phyloP scores from a whole-genome alignment of 2,329 filamentous ascomycete genomes.

The Amylocarpus encephaloides region DNA sequence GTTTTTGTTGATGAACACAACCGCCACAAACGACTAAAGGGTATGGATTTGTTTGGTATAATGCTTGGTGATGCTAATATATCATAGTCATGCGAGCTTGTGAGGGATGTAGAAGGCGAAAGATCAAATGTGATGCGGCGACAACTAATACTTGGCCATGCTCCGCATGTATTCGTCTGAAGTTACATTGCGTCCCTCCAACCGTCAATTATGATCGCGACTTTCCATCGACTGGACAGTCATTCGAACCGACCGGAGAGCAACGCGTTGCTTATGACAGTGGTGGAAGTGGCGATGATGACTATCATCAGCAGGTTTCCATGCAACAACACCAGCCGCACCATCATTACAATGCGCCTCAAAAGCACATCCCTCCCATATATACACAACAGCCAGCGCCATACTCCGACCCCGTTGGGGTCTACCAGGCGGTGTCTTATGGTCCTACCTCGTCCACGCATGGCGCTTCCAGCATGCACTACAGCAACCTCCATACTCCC shows the following conservation, averaged over 20 bases:
- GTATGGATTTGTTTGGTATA: constrained; percentile 40
- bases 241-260: constrained; percentile 43
- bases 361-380: constrained; percentile 35
- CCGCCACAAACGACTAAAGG: constrained; percentile 92
- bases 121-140: constrained; percentile 97
- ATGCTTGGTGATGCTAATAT: constrained; percentile 16
- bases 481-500: constrained; percentile 45
- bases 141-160: constrained; percentile 98
- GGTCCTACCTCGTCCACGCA: constrained; percentile 36
- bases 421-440: constrained; percentile 36
- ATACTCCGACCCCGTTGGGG: constrained; percentile 39
- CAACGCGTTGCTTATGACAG: constrained; percentile 38
- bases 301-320: constrained; percentile 48
- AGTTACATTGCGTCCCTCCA: constrained; percentile 87
- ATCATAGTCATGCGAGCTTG: constrained; percentile 89
- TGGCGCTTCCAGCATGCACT: constrained; percentile 45
- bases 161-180: constrained; percentile 84
- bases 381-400: constrained; percentile 42
- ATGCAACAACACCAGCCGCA: constrained; percentile 36
- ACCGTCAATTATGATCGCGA: constrained; percentile 32
- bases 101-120: constrained; percentile 87
- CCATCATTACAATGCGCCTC: constrained; percentile 32
- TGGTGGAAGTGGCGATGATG: constrained; percentile 38
- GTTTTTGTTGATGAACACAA: constrained; percentile 99
- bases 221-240: constrained; percentile 25